Percentiles rank a stretch among this genome's conserved stretches.
Conservation (phyloP, 73 alveolate species). For the Tetrahymena elliotti region DNA sequence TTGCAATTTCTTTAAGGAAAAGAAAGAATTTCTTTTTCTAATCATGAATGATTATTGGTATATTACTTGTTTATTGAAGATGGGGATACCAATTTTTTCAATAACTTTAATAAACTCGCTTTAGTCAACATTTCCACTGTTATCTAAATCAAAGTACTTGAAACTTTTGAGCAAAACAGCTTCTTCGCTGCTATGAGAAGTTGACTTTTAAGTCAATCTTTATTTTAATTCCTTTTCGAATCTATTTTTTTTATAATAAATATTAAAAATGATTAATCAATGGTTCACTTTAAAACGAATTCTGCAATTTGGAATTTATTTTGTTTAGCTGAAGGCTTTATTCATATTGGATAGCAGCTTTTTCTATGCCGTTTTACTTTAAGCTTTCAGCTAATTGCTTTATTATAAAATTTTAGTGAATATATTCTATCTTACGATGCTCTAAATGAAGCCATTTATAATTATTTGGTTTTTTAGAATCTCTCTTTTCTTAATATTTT, state of each 20-base stretch:
- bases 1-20: not conserved
- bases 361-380: not conserved
- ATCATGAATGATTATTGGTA: not conserved
- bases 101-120: constrained; percentile 76
- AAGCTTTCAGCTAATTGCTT: not conserved
- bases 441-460: not conserved
- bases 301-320: not conserved
- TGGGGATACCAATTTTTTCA: constrained; percentile 74
- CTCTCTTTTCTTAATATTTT: not conserved
- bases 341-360: not conserved
- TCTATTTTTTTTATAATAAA: not conserved
- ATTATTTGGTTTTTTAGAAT: not conserved
- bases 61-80: constrained; percentile 43
- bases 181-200: constrained; percentile 74
- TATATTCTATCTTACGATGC: not conserved
- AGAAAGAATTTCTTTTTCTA: constrained; percentile 5
- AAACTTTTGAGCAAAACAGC: constrained; percentile 72
- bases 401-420: not conserved
- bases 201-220: constrained; percentile 68
- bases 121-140: constrained; percentile 65
- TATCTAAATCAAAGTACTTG: constrained; percentile 87
- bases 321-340: not conserved
- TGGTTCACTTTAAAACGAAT: not conserved
- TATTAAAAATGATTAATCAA: not conserved
- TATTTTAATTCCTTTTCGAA: constrained; percentile 77